Percentiles rank a stretch among this genome's conserved stretches.
These are phyloP conservation scores for Mycena albidolilacea DNA, from an alignment of 768 basidiomycete genomes.

Conservation along the genomic window DNA sequence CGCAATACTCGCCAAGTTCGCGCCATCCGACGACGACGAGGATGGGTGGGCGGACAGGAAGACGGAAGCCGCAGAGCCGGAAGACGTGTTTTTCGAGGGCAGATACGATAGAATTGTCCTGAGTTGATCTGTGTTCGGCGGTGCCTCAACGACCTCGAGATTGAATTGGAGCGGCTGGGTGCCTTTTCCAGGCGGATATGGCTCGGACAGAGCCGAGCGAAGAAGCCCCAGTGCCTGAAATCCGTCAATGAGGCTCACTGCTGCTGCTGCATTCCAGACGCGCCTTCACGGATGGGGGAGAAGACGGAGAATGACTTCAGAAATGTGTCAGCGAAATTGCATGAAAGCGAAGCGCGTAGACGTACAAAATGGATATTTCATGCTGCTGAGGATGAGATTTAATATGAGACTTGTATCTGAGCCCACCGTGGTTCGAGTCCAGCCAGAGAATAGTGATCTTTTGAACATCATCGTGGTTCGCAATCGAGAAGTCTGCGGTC, in stretches of 20 bases:
- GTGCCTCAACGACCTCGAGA: slow-evolving; percentile 78
- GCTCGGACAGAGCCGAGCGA: slow-evolving; percentile 67
- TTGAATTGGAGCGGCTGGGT: slow-evolving; percentile 75
- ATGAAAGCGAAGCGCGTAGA: slow-evolving; percentile 29
- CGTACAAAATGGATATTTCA: slow-evolving; percentile 79
- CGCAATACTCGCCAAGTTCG: slow-evolving; percentile 60
- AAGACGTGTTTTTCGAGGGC: slow-evolving; percentile 49
- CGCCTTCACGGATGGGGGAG: slow-evolving; percentile 69
- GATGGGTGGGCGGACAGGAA: slow-evolving; percentile 79
- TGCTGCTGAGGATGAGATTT: slow-evolving; percentile 51
- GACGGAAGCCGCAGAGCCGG: slow-evolving; percentile 48
- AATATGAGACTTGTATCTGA: neutral
- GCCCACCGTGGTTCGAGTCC: slow-evolving; percentile 50
- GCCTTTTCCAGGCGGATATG: slow-evolving; percentile 71
- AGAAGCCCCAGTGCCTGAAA: slow-evolving; percentile 71
- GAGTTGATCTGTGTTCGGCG: slow-evolving; percentile 79
- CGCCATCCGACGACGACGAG: slow-evolving; percentile 55
- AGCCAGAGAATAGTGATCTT: slow-evolving; percentile 33
- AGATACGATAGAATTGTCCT: slow-evolving; percentile 77
- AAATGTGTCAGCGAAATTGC: slow-evolving; percentile 2
- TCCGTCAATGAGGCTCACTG: neutral
- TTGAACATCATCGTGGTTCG: neutral
- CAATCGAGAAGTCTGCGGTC: slow-evolving; percentile 17
- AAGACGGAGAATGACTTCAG: slow-evolving; percentile 74
- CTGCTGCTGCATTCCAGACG: neutral